phyloP scores from a whole-genome alignment of 169 alveolate species.

The Eimeria sp. region DNA sequence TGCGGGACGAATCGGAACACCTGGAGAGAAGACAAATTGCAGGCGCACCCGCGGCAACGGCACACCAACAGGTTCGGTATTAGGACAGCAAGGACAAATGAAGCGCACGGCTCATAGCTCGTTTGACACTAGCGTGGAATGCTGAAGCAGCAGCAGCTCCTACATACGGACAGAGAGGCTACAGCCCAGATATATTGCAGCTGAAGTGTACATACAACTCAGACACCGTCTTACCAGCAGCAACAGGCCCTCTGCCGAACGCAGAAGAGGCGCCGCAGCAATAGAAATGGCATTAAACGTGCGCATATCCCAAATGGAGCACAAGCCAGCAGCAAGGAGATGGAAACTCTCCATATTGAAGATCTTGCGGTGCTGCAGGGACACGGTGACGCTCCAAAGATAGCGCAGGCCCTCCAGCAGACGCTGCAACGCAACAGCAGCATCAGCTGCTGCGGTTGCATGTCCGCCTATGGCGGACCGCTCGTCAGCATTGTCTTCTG shows the following conservation, averaged over 20 bases:
- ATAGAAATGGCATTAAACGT: slow-evolving; percentile 1
- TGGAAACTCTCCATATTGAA: slow-evolving; percentile 35
- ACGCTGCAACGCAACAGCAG: slow-evolving; percentile 67
- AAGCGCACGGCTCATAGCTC: not conserved
- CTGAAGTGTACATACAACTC: not conserved
- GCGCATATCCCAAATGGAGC: slow-evolving; percentile 51
- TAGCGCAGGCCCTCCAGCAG: slow-evolving; percentile 59
- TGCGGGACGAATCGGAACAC: slow-evolving; percentile 61
- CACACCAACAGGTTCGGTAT: not conserved
- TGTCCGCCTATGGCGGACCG: not conserved
- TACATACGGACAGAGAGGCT: not conserved
- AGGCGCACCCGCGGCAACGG: slow-evolving; percentile 8
- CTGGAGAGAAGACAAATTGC: not conserved
- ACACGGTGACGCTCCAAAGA: slow-evolving; percentile 63
- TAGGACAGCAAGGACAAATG: not conserved
- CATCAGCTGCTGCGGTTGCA: slow-evolving; percentile 47
- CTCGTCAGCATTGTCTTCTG: not conserved
- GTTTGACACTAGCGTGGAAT: not conserved
- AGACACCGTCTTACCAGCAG: slow-evolving; percentile 41
- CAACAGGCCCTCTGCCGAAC: slow-evolving; percentile 64
- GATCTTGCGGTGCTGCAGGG: slow-evolving; percentile 9
- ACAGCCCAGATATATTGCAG: not conserved
- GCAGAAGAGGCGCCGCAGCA: slow-evolving; percentile 51
- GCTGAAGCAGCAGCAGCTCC: not conserved
- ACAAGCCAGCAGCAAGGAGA: slow-evolving; percentile 54